Conservation (phyloP, 371 early-diverging fungal genomes). For the Syncephalastrum contaminatum region DNA sequence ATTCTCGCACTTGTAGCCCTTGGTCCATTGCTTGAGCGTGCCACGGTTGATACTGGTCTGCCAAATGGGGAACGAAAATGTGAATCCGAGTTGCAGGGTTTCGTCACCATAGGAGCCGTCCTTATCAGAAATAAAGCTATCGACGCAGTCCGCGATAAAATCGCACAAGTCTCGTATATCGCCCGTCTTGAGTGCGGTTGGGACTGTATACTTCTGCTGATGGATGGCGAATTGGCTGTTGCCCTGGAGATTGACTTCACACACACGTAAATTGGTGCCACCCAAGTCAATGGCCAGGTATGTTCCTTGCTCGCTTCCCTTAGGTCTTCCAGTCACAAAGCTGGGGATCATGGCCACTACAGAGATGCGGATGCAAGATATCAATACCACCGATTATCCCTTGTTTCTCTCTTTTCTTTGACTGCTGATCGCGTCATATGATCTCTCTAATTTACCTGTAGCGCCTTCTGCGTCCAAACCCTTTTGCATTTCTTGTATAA, state of each 20-base stretch:
- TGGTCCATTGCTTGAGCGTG: conserved; percentile 89
- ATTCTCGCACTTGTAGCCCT: conserved; percentile 81
- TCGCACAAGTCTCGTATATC: conserved; percentile 71
- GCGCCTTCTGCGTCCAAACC: conserved; percentile 66
- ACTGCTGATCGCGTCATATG: background rate
- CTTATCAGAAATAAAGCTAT: conserved; percentile 51
- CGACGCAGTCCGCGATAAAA: conserved; percentile 87
- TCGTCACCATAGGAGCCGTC: conserved; percentile 1
- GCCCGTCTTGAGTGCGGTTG: conserved; percentile 40
- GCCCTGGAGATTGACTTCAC: conserved; percentile 76
- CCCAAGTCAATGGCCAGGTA: conserved; percentile 93
- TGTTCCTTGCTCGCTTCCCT: conserved; percentile 79
- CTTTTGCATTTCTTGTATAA: conserved; percentile 71
- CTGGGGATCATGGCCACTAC: conserved; percentile 73
- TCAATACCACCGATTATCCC: background rate
- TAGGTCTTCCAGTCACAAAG: conserved; percentile 78
- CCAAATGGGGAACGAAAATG: conserved; percentile 91
- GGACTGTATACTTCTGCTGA: conserved; percentile 74
- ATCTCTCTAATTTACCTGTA: conserved; percentile 23
- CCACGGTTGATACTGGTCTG: conserved; percentile 82
- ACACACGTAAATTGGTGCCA: conserved; percentile 92
- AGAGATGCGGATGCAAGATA: background rate
- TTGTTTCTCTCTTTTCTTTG: background rate
- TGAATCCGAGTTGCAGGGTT: conserved; percentile 74
- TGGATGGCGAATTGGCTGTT: conserved; percentile 56